phyloP scores from a whole-genome alignment of 1,284 basidiomycete genomes.

The Leucocoprinus gongylophorus region DNA sequence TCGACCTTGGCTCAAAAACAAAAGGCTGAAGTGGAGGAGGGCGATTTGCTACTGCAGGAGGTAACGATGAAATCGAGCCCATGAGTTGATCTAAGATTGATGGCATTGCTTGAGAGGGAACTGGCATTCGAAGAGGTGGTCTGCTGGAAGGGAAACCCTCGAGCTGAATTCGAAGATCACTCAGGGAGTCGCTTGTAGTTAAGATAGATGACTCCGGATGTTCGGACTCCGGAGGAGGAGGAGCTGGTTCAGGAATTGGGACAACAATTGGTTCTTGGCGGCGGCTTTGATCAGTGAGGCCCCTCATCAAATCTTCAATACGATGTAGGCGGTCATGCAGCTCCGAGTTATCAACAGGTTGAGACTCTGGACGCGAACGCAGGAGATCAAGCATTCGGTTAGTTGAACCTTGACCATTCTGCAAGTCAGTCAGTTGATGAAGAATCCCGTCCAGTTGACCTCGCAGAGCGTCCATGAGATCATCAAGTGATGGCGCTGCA shows the following conservation, averaged over 20 bases:
- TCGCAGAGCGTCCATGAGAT: constrained; percentile 27
- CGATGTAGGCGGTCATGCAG: constrained; percentile 32
- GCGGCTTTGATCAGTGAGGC: constrained; percentile 28
- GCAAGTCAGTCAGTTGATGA: constrained; percentile 44
- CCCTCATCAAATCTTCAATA: constrained; percentile 38
- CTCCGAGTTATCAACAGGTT: constrained; percentile 29
- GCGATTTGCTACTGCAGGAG: constrained; percentile 32
- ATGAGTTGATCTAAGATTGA: constrained; percentile 53
- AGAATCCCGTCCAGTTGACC: constrained; percentile 40
- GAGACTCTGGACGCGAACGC: constrained; percentile 25
- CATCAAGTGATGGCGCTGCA: constrained; percentile 16
- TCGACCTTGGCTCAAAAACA: constrained; percentile 41
- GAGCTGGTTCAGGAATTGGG: constrained; percentile 14
- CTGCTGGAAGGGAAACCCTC: constrained; percentile 18
- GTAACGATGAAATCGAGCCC: constrained; percentile 45
- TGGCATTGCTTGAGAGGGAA: constrained; percentile 36
- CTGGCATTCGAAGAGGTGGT: constrained; percentile 22
- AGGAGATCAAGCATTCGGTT: constrained; percentile 45
- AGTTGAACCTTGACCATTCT: constrained; percentile 51
- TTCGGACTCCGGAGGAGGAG: constrained; percentile 14
- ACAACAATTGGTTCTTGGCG: constrained; percentile 20
- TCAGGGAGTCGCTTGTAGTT: constrained; percentile 22
- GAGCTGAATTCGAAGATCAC: constrained; percentile 20
- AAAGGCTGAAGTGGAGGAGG: constrained; percentile 52
- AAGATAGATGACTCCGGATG: constrained; percentile 22